These are phyloP conservation scores for Neopestalotiopsis sp. DNA, from an alignment of 2,329 filamentous ascomycete species.

Conservation along the genomic window DNA sequence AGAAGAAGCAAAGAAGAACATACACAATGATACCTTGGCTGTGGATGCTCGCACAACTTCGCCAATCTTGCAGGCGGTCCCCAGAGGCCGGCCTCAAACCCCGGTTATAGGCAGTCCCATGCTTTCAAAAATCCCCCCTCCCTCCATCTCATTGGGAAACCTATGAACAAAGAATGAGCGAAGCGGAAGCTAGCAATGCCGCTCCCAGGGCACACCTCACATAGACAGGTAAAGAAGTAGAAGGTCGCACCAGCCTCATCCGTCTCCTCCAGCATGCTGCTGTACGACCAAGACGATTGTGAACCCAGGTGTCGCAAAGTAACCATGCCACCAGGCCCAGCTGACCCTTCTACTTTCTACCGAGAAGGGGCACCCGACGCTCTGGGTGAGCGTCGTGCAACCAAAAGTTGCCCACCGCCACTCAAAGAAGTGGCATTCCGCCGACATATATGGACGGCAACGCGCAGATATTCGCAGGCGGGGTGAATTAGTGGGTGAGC, in stretches of 20 bases:
- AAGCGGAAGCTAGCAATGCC: constrained; percentile 1
- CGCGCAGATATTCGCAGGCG: constrained; percentile 5
- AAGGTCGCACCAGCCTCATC: constrained; percentile 15
- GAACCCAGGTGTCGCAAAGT: neutral
- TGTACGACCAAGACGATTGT: constrained; percentile 6
- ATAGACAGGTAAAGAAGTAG: too few relatives aligned
- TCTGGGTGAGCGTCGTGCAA: constrained; percentile 12
- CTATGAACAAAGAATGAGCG: neutral
- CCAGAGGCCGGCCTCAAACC: neutral
- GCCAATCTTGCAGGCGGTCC: constrained; percentile 35
- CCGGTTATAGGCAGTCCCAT: neutral
- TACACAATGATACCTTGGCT: neutral
- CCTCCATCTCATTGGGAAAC: neutral
- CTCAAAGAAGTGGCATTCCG: neutral
- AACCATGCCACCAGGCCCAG: neutral
- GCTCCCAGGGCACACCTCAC: neutral
- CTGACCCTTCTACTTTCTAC: constrained; percentile 2
- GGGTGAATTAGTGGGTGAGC: neutral
- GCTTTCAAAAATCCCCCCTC: too few relatives aligned
- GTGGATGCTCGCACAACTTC: constrained; percentile 35
- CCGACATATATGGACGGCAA: constrained; percentile 13
- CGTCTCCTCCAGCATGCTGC: constrained; percentile 18
- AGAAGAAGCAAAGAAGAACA: neutral
- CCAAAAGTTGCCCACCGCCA: constrained; percentile 5
- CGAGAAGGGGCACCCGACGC: neutral